Evolutionary conservation across 768 basidiomycete genomes (phyloP), one percentile per base, ranked within the genome.

Genomic region (Boletus patriciae): DNA sequence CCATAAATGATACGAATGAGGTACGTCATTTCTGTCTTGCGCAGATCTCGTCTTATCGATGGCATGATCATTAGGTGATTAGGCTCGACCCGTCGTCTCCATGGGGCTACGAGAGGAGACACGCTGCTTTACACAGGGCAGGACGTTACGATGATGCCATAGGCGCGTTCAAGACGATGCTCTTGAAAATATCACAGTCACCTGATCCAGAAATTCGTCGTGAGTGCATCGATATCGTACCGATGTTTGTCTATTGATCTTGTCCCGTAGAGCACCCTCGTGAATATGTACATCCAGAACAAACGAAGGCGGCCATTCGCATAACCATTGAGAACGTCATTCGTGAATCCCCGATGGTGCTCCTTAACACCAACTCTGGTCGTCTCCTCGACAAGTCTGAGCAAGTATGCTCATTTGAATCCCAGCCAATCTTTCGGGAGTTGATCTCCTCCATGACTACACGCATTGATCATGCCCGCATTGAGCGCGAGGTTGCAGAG

Each of bases 401-500:
- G n/a, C n/a, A n/a, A n/a, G n/a, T n/a, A n/a, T n/a, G n/a, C 3
- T 55, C n/a, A n/a, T n/a, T n/a, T n/a, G n/a, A 57, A 18, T 56
- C 36, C 0, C 59, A 52, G 2, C 55, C n/a, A 1, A 34, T 54
- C 2, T 55, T 62, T n/a, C 52, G n/a, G n/a, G n/a, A n/a, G n/a
- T n/a, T n/a, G n/a, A n/a, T 55, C 19, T 57, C 55, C 2, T 61
- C 61, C 16, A 37, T 16, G 45, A 54, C 49, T 1, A 50, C 42
- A 23, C n/a, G 29, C 7, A 47, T 50, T 9, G 47, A 58, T 9
- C 53, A 23, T 11, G 6, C 38, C n/a, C n/a, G n/a, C n/a, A n/a
- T n/a, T n/a, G n/a, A n/a, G n/a, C n/a, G n/a, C n/a, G n/a, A n/a
- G n/a, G n/a, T n/a, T n/a, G n/a, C n/a, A n/a, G n/a, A n/a, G n/a